A percentile compares a stretch with the other conserved stretches of the same genome.
These are phyloP conservation scores for Aspergillus sp. DNA, from an alignment of 2,329 filamentous ascomycete genomes.

Conservation along the genomic window DNA sequence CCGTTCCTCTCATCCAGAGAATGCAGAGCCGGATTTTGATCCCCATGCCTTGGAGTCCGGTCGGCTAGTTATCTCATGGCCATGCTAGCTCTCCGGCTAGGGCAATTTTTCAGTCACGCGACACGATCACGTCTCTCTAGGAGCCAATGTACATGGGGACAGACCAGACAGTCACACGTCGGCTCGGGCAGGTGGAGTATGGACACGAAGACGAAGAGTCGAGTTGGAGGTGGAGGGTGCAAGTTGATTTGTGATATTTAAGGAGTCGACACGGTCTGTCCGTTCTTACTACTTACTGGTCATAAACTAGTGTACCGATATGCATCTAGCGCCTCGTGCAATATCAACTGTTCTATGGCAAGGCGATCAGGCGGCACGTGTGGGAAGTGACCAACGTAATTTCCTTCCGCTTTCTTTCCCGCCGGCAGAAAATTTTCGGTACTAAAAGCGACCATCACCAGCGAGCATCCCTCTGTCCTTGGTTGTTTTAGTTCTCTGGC, in stretches of 20 bases:
- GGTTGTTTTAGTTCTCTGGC: slow-evolving; percentile 4
- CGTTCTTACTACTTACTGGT: slow-evolving; percentile 4
- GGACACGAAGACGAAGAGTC: neutral
- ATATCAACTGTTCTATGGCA: too few species aligned
- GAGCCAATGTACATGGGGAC: neutral
- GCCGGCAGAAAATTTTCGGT: slow-evolving; percentile 13
- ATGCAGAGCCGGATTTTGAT: slow-evolving; percentile 95
- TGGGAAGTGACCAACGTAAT: neutral
- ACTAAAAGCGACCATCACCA: slow-evolving; percentile 4
- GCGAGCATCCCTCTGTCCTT: slow-evolving; percentile 4
- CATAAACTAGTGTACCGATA: slow-evolving; percentile 10
- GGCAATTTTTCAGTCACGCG: too few species aligned
- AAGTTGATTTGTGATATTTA: neutral
- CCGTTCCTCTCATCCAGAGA: slow-evolving; percentile 86
- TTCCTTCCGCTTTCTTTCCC: slow-evolving; percentile 7
- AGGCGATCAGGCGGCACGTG: slow-evolving; percentile 2
- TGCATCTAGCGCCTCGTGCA: too few species aligned
- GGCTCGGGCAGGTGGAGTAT: neutral
- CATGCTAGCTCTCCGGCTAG: too few species aligned
- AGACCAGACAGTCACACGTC: neutral
- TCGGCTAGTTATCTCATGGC: slow-evolving; percentile 63
- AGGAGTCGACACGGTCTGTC: neutral
- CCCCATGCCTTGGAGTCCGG: slow-evolving; percentile 93
- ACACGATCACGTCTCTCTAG: too few species aligned
- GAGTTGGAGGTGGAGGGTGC: neutral